Evolutionary conservation across 2,329 filamentous ascomycete species (phyloP).

Genomic region (Orbilia oligospora): DNA sequence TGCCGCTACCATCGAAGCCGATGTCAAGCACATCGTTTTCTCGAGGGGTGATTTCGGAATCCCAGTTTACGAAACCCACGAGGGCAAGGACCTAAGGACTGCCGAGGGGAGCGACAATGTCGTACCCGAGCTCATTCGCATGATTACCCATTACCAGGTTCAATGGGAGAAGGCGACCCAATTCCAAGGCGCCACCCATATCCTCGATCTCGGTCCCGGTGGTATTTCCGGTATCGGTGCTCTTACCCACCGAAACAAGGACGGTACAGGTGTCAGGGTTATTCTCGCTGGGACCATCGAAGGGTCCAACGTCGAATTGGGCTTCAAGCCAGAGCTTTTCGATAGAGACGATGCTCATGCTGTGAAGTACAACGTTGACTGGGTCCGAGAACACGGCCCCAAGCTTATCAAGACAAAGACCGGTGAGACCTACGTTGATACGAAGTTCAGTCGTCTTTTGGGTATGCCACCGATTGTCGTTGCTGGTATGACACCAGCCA

Average conservation of each 20-base stretch:
- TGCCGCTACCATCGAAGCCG: slow-evolving; percentile 84
- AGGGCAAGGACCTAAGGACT: slow-evolving; percentile 84
- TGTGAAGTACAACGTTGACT: slow-evolving; percentile 94
- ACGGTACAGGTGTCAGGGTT: slow-evolving; percentile 95
- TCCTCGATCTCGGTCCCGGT: slow-evolving; percentile 95
- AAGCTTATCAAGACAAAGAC: slow-evolving; percentile 88
- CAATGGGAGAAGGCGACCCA: slow-evolving; percentile 96
- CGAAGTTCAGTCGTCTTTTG: slow-evolving; percentile 91
- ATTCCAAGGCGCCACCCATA: slow-evolving; percentile 91
- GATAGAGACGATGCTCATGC: slow-evolving; percentile 95
- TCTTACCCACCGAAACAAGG: slow-evolving; percentile 98
- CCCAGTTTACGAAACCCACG: slow-evolving; percentile 90
- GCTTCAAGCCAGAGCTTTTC: slow-evolving; percentile 98
- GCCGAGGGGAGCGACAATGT: slow-evolving; percentile 74
- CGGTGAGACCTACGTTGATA: slow-evolving; percentile 93
- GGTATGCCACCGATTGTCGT: slow-evolving; percentile 90
- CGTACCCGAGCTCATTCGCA: slow-evolving; percentile 85
- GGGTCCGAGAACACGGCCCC: slow-evolving; percentile 98
- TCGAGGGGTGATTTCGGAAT: slow-evolving; percentile 79
- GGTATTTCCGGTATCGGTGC: slow-evolving; percentile 97
- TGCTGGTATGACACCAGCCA: slow-evolving; percentile 92
- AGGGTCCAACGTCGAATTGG: slow-evolving; percentile 89
- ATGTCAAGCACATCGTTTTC: slow-evolving; percentile 87
- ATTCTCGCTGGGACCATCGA: slow-evolving; percentile 95
- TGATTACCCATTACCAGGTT: slow-evolving; percentile 94